Percentiles rank a stretch among this genome's conserved stretches.
Conservation (phyloP, 768 basidiomycete genomes). For the Lentinus tigrinus region DNA sequence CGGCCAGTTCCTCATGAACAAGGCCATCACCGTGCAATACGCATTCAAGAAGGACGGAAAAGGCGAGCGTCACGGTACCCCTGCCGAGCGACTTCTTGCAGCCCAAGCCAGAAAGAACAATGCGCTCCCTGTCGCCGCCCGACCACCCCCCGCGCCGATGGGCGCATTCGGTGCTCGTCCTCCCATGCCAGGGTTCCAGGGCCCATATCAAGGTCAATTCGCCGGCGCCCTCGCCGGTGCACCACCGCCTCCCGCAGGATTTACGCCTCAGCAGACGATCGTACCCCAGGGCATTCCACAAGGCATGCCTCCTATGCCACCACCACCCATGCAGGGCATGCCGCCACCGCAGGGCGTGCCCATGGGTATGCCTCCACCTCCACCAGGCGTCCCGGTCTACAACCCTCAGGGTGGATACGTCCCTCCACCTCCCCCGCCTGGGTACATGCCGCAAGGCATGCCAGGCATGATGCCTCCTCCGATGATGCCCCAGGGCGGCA, state of each 20-base stretch:
- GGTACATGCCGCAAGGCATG: slow-evolving; percentile 49
- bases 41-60: slow-evolving; percentile 99
- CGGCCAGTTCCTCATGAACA: slow-evolving; percentile 96
- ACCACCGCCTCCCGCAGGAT: slow-evolving; percentile 77
- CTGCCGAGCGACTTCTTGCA: slow-evolving; percentile 94
- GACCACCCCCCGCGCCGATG: slow-evolving; percentile 75
- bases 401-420: slow-evolving; percentile 40
- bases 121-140: slow-evolving; percentile 73
- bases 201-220: slow-evolving; percentile 89
- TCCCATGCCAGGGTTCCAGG: slow-evolving; percentile 69
- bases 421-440: slow-evolving; percentile 65
- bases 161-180: slow-evolving; percentile 57
- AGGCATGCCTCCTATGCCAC: slow-evolving; percentile 6
- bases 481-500: slow-evolving; percentile 14
- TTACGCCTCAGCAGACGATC: slow-evolving; percentile 70
- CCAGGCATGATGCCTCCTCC: slow-evolving; percentile 50
- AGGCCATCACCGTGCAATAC: slow-evolving; percentile 95
- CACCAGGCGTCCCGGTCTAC: slow-evolving; percentile 47
- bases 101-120: slow-evolving; percentile 96
- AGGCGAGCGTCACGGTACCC: slow-evolving; percentile 94
- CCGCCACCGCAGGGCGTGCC: slow-evolving; percentile 37
- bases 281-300: slow-evolving; percentile 39
- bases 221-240: slow-evolving; percentile 73
- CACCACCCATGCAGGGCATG: slow-evolving; percentile 28
- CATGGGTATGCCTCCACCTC: slow-evolving; percentile 37